Conservation (phyloP, 768 basidiomycete species). For the Lenzites betulinus region DNA sequence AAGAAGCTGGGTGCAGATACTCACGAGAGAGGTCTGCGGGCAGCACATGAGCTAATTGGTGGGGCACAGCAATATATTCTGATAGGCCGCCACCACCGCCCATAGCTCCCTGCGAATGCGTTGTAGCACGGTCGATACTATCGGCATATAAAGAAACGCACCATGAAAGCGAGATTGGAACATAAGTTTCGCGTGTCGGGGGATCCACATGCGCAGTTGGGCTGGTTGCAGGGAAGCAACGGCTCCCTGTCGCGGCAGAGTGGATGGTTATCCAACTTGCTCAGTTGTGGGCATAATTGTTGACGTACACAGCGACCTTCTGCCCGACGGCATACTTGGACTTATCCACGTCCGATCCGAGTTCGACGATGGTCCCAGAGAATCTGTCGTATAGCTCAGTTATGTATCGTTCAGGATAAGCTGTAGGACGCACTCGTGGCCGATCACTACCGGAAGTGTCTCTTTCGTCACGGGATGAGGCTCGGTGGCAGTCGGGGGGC, state of each 20-base stretch:
- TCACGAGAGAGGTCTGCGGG: constrained; percentile 41
- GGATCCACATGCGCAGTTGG: not conserved
- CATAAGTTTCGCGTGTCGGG: not conserved
- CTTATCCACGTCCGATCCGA: constrained; percentile 20
- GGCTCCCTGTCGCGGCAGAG: constrained; percentile 41
- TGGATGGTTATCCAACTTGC: too few relatives aligned
- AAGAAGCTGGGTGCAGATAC: constrained; percentile 12
- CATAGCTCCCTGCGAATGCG: constrained; percentile 34
- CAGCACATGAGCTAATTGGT: constrained; percentile 39
- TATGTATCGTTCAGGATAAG: not conserved
- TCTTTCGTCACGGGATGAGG: constrained; percentile 43
- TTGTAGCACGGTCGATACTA: too few relatives aligned
- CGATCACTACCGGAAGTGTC: constrained; percentile 43
- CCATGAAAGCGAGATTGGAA: constrained; percentile 31
- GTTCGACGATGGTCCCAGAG: constrained; percentile 26
- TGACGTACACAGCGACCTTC: constrained; percentile 24
- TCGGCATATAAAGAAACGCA: constrained; percentile 22
- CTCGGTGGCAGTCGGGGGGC: constrained; percentile 34
- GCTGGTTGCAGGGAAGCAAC: constrained; percentile 25
- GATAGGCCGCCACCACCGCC: constrained; percentile 45
- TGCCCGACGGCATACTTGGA: constrained; percentile 17
- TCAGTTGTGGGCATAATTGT: too few relatives aligned
- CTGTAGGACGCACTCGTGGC: constrained; percentile 43
- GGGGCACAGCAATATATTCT: constrained; percentile 42
- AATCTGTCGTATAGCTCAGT: constrained; percentile 15